phyloP scores from a whole-genome alignment of 2,329 filamentous ascomycete genomes.

The Nigrospora osmanthi region DNA sequence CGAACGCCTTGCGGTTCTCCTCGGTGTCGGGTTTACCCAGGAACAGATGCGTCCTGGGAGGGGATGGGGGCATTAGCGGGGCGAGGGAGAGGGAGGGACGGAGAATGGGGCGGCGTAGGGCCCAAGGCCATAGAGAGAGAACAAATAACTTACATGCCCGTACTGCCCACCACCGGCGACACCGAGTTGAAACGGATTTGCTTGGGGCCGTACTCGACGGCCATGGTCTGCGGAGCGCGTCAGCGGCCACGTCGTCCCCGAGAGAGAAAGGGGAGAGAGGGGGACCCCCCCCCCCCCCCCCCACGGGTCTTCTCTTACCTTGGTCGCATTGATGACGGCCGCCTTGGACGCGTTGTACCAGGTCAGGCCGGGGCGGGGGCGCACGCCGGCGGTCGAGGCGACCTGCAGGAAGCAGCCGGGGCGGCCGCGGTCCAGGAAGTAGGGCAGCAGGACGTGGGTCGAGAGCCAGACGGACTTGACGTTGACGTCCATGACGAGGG shows the following conservation, averaged over 20 bases:
- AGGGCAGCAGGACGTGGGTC: slow-evolving; percentile 49
- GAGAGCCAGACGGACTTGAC: slow-evolving; percentile 60
- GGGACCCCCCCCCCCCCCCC: too few species aligned
- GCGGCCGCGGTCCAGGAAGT: slow-evolving; percentile 48
- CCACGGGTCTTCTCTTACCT: slow-evolving; percentile 18
- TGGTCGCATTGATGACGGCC: slow-evolving; percentile 52
- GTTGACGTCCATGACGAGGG: slow-evolving; percentile 60
- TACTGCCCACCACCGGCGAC: slow-evolving; percentile 60
- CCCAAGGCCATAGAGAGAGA: too few species aligned
- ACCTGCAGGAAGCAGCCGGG: slow-evolving; percentile 58
- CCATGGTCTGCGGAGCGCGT: slow-evolving; percentile 35
- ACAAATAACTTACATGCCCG: slow-evolving; percentile 52
- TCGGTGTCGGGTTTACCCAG: slow-evolving; percentile 55
- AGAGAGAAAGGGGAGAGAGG: too few species aligned
- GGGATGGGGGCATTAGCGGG: too few species aligned
- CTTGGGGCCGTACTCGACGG: slow-evolving; percentile 64
- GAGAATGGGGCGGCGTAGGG: too few species aligned
- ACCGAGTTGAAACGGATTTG: slow-evolving; percentile 68
- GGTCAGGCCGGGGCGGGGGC: slow-evolving; percentile 55
- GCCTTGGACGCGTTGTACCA: slow-evolving; percentile 68
- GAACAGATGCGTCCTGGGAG: slow-evolving; percentile 36
- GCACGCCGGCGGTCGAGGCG: slow-evolving; percentile 52
- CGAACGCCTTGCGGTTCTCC: slow-evolving; percentile 48
- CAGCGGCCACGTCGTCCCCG: neutral
- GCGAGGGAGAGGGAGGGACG: too few species aligned